A percentile compares a stretch with the other conserved stretches of the same genome.
These are phyloP conservation scores for Schizosaccharomyces octosporus DNA, from an alignment of 805 yeast species.

Conservation along the genomic window DNA sequence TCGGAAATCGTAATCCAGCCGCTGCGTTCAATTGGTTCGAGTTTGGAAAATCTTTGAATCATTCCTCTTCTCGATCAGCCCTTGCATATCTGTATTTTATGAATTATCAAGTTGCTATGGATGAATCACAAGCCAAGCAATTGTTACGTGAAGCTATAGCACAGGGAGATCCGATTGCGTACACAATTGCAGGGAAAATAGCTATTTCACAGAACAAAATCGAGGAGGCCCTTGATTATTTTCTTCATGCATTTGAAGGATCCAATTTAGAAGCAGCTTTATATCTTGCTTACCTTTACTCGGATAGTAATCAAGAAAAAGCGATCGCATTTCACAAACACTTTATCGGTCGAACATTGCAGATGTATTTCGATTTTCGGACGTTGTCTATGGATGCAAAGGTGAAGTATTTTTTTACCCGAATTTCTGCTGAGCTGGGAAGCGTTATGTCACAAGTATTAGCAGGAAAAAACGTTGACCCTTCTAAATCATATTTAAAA, in stretches of 20 bases:
- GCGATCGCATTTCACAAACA: neutral
- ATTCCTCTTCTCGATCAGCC: neutral
- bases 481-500: neutral
- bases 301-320: neutral
- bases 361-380: neutral
- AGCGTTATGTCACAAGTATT: slow-evolving; percentile 53
- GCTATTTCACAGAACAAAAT: neutral
- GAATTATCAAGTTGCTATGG: neutral
- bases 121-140: neutral
- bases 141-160: neutral
- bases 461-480: slow-evolving; percentile 20
- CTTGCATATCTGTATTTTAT: neutral
- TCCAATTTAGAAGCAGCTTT: neutral
- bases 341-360: neutral
- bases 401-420: neutral
- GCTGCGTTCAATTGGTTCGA: neutral
- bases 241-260: neutral
- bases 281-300: neutral
- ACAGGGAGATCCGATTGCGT: neutral
- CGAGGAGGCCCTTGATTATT: neutral
- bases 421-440: slow-evolving; percentile 65
- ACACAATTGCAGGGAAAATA: neutral
- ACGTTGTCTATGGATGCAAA: neutral
- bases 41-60: neutral
- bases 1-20: neutral